phyloP scores from a whole-genome alignment of 768 basidiomycete genomes.

The Psilocybe subaeruginosa region DNA sequence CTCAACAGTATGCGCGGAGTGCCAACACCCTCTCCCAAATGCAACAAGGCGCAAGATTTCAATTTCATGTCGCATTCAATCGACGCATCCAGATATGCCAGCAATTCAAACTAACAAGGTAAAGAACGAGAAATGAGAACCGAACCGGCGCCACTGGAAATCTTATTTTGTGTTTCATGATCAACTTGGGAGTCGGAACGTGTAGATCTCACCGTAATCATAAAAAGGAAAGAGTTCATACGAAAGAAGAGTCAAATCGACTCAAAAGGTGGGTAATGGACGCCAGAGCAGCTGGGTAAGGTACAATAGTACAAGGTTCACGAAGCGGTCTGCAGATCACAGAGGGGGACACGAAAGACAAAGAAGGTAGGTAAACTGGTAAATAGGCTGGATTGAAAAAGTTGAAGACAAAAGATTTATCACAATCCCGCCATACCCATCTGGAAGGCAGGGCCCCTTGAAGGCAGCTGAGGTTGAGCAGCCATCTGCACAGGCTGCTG shows the following conservation, averaged over 20 bases:
- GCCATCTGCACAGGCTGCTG: conserved; percentile 42
- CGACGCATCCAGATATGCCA: conserved; percentile 9
- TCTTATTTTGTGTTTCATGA: not conserved
- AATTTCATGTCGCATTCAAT: conserved; percentile 23
- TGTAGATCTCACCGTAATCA: conserved; percentile 4
- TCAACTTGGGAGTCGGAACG: not conserved
- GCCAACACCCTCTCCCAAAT: conserved; percentile 11
- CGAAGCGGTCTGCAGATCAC: conserved; percentile 22
- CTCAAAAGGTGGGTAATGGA: conserved; percentile 16
- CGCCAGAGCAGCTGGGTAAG: conserved; percentile 25
- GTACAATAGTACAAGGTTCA: conserved; percentile 32
- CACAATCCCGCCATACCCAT: conserved; percentile 56
- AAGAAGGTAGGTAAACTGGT: conserved; percentile 20
- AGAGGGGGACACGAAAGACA: conserved; percentile 13
- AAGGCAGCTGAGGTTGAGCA: conserved; percentile 39
- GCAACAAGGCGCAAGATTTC: conserved; percentile 1
- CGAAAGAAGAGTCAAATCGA: conserved; percentile 1
- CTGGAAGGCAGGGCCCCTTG: conserved; percentile 47
- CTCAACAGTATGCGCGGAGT: conserved; percentile 24
- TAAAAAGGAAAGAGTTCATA: not conserved
- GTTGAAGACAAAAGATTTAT: conserved; percentile 23
- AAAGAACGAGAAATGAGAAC: not conserved
- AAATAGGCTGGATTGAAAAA: conserved; percentile 20
- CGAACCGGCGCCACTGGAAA: not conserved
- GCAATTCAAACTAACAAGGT: not conserved